Evolutionary conservation across 2,329 filamentous ascomycete species (phyloP), one percentile per base, ranked within the genome.

Genomic region (Mariannaea elegans): DNA sequence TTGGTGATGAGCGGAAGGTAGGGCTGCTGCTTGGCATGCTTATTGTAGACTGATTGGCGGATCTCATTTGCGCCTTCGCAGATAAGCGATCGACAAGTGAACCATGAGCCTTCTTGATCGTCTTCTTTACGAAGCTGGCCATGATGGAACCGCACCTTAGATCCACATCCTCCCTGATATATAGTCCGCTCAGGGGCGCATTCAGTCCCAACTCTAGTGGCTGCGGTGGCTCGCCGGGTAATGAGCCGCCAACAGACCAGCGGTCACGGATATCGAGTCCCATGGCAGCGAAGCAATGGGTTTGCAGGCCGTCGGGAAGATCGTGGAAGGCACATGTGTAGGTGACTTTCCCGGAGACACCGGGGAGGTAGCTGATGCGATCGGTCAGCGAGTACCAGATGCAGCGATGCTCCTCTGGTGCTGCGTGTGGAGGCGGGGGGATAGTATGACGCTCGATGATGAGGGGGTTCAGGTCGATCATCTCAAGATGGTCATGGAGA

Each of bases 381-480:
- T 97, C 92, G 49, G 89, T 92, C 67, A 94, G 79, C 47, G 86
- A 85, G 77, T 94, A 96, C 93, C 93, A 97, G 16, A 80, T 80
- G 66, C 88, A 90, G 63, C 86, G 80, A 61, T 82, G 85, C 78
- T 97, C 93, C 67, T 95, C 91, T 14, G 86, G 78, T 0, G 85
- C 80, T 12, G 90, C 88, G 71, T 88, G 84, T 21, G 82, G 71
- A 0, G 92, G 92, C 2, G 91, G 83, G 45, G 85, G 82, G 75
- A 92, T 92, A 29, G 82, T 82, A 66, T 88, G 84, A 57, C 91
- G 85, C 61, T 90, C 87, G 63, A 90, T 87, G 55, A 97, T 90
- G 46, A 96, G 82, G 1, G 93, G 93, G 75, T 96, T 97, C 57
- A 97, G 81, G 72, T 94, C 90, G 71, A 97, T 96, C 89, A 97